Conservation (phyloP, 2,329 filamentous ascomycete species). For the Purpureocillium lavendulum region DNA sequence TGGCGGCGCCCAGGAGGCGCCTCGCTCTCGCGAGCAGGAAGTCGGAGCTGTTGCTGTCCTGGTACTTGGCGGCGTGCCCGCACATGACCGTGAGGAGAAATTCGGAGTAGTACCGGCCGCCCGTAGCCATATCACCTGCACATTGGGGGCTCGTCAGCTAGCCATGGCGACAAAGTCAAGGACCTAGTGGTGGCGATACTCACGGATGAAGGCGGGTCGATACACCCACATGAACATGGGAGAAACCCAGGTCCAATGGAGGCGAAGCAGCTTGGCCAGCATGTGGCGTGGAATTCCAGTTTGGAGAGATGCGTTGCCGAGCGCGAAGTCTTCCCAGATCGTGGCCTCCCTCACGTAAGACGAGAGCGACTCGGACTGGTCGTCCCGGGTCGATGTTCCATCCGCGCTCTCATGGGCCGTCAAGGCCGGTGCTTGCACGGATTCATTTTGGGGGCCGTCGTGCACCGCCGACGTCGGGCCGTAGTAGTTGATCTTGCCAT, state of each 20-base stretch:
- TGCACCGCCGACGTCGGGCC: no score
- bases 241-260: conserved; percentile 15
- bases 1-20: conserved; percentile 14
- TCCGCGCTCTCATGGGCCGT: no score
- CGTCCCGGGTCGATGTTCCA: no score
- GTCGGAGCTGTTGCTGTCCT: conserved; percentile 8
- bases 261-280: conserved; percentile 12
- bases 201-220: conserved; percentile 17
- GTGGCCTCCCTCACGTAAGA: no score
- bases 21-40: conserved; percentile 14
- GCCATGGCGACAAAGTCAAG: no score
- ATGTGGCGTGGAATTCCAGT: conserved; percentile 11
- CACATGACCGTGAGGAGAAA: conserved; percentile 18
- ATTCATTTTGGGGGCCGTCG: no score
- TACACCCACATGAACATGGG: conserved; percentile 21
- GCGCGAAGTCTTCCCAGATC: conserved; percentile 13
- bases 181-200: neutral
- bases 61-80: conserved; percentile 10
- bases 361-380: no score
- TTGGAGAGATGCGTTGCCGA: conserved; percentile 14
- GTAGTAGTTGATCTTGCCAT: no score
- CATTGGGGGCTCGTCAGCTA: no score
- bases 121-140: conserved; percentile 16
- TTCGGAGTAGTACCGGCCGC: conserved; percentile 18
- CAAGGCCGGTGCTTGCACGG: no score